Evolutionary conservation across 176 grass and related monocot genomes (phyloP).

Genomic region (Avena eriantha): DNA sequence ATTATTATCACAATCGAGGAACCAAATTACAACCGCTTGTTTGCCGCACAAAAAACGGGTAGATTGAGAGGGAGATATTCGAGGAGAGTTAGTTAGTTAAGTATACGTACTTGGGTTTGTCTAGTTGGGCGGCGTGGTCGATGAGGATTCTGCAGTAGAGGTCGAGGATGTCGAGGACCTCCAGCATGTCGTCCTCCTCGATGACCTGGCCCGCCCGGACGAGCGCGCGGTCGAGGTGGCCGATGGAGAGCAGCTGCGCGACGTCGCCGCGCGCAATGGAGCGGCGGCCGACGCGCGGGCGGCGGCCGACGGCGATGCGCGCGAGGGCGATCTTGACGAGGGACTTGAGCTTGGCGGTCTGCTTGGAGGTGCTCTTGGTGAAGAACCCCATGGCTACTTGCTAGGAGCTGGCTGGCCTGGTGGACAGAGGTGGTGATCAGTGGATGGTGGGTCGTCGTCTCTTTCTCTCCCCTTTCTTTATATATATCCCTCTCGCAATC

Average conservation of each 20-base stretch:
- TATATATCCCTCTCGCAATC: background rate
- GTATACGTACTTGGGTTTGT: slow-evolving; percentile 44
- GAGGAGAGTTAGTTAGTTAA: too few relatives aligned
- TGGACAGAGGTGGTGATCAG: background rate
- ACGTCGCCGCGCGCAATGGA: slow-evolving; percentile 54
- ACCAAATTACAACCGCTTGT: background rate
- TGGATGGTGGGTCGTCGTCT: background rate
- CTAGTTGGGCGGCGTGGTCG: slow-evolving; percentile 39
- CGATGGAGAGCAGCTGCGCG: slow-evolving; percentile 55
- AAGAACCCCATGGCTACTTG: slow-evolving; percentile 48
- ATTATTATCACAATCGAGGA: background rate
- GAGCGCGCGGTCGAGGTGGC: slow-evolving; percentile 54
- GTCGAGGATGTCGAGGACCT: slow-evolving; percentile 52
- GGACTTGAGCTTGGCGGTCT: slow-evolving; percentile 57
- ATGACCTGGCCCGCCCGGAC: slow-evolving; percentile 50
- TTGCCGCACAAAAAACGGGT: too few relatives aligned
- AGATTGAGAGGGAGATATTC: too few relatives aligned
- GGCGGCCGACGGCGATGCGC: slow-evolving; percentile 47
- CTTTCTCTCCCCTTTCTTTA: background rate
- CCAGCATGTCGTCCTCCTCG: slow-evolving; percentile 55
- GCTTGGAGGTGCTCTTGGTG: slow-evolving; percentile 51
- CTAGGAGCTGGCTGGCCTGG: background rate
- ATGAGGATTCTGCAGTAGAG: slow-evolving; percentile 52
- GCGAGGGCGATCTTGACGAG: slow-evolving; percentile 39
- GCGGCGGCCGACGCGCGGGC: slow-evolving; percentile 41